These are phyloP conservation scores for Monosporascus sp. DNA, from an alignment of 2,329 filamentous ascomycete genomes.

Conservation along the genomic window DNA sequence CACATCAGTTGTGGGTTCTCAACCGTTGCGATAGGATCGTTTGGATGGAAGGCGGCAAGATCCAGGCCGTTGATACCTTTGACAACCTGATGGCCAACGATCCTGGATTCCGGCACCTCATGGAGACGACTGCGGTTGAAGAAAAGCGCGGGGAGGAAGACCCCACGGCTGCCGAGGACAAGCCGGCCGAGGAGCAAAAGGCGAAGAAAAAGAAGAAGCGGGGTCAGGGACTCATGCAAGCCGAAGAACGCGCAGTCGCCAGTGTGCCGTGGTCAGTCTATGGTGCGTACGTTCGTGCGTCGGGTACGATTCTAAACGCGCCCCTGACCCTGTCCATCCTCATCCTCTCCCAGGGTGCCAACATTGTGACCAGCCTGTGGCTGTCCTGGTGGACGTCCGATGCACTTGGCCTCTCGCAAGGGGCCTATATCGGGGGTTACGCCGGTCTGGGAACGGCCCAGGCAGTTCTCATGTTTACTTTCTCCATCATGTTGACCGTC, in stretches of 20 bases:
- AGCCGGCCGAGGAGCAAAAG: constrained; percentile 39
- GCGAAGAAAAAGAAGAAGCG: constrained; percentile 55
- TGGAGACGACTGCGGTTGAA: constrained; percentile 78
- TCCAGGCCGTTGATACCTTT: constrained; percentile 84
- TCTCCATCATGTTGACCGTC: constrained; percentile 72
- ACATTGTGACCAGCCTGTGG: constrained; percentile 87
- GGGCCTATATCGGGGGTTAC: constrained; percentile 67
- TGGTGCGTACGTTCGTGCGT: constrained; percentile 69
- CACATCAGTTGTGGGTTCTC: constrained; percentile 91
- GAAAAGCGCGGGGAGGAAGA: constrained; percentile 52
- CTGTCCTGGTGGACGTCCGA: constrained; percentile 89
- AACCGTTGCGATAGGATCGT: constrained; percentile 87
- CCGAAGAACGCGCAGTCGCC: constrained; percentile 60
- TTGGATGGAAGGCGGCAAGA: constrained; percentile 82
- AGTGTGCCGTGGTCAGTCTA: constrained; percentile 81
- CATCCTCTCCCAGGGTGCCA: constrained; percentile 71
- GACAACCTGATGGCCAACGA: constrained; percentile 79
- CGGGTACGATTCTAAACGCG: constrained; percentile 65
- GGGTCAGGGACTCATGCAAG: constrained; percentile 65
- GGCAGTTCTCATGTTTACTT: constrained; percentile 71
- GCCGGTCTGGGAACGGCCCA: constrained; percentile 68
- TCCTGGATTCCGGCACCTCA: constrained; percentile 72
- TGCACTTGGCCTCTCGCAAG: constrained; percentile 63
- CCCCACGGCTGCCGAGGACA: constrained; percentile 41
- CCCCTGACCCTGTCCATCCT: constrained; percentile 60